Conservation (phyloP, 2,329 filamentous ascomycete species). For the Pseudogymnoascus sp. region DNA sequence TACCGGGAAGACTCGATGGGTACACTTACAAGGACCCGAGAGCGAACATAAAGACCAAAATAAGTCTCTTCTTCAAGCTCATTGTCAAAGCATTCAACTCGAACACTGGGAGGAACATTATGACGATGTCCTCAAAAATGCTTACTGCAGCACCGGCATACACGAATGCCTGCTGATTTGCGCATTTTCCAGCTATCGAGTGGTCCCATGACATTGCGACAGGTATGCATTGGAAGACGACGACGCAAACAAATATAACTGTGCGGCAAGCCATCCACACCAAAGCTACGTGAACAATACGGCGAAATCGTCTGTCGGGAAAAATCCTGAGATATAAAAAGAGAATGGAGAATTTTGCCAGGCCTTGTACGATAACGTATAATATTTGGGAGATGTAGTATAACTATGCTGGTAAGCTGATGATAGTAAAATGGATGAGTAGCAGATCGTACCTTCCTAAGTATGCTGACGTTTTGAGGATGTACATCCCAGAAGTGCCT, state of each 20-base stretch:
- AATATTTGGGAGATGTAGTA: constrained; percentile 20
- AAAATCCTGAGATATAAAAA: constrained; percentile 21
- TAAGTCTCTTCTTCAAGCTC: constrained; percentile 55
- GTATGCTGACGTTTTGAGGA: constrained; percentile 12
- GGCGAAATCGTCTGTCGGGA: constrained; percentile 13
- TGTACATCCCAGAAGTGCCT: constrained; percentile 18
- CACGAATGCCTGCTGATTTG: constrained; percentile 54
- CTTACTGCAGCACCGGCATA: constrained; percentile 59
- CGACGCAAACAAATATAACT: constrained; percentile 13
- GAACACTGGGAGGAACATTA: constrained; percentile 56
- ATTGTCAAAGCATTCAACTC: constrained; percentile 54
- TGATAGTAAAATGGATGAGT: neutral
- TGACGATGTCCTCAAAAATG: constrained; percentile 58
- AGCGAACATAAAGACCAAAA: constrained; percentile 57
- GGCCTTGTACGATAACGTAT: constrained; percentile 18
- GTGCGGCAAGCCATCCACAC: constrained; percentile 12
- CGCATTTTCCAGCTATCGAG: constrained; percentile 35
- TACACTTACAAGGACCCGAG: constrained; percentile 53
- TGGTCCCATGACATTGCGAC: constrained; percentile 19
- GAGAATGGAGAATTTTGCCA: constrained; percentile 21
- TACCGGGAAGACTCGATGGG: neutral
- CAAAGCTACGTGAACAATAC: constrained; percentile 13
- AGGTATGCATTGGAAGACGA: constrained; percentile 21
- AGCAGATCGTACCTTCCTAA: constrained; percentile 16
- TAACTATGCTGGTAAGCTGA: constrained; percentile 13